Evolutionary conservation across 1,139 yeast genomes (phyloP), one percentile per base, ranked within the genome.

Genomic region (Diutina mesorugosa): DNA sequence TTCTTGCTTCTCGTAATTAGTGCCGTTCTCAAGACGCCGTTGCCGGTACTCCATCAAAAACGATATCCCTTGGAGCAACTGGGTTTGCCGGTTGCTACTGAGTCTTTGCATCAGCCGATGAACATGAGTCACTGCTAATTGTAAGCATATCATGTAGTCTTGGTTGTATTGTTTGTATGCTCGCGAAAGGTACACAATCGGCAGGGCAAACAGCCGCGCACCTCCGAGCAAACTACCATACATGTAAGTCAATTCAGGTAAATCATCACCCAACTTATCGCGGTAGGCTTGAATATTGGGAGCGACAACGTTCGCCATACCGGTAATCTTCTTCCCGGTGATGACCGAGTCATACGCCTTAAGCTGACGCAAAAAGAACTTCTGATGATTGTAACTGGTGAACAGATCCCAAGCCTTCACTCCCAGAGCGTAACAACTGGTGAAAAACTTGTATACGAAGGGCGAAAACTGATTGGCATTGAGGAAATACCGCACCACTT

Each of bases 61-160:
- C 59, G 93, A 82, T 55, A 93, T 71, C 0, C 97, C 98, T 66
- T 93, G 97, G 2, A 93, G 72, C 38, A 93, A 75, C 65, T 91
- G 97, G 58, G 87, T 76, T 65, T 91, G 97, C 59, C 98, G 79
- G 67, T 90, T 90, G 10, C 85, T 77, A 14, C 96, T 85, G 58
- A 89, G 82, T 61, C 99, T 76, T 68, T 93, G 98, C 84, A 91
- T 85, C 0, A 98, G 87, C 48, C 99, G 77, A 64, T 91, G 97
- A n/a, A 90, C 73, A 68, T 91, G 93, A 0, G 91, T 83, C 50
- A 93, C 70, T 0, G 95, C 97, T 56, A 89, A 73, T 30, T 87
- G 70, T 46, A 93, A 73, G 60, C 90, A 78, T 1, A 93, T 73
- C 74, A 89, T 81, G 0, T 97, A 96, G 61, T 93, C 97, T 55